These are phyloP conservation scores for Oenanthe sinensis DNA, from an alignment of 129 eudicot genomes.

Conservation along the genomic window DNA sequence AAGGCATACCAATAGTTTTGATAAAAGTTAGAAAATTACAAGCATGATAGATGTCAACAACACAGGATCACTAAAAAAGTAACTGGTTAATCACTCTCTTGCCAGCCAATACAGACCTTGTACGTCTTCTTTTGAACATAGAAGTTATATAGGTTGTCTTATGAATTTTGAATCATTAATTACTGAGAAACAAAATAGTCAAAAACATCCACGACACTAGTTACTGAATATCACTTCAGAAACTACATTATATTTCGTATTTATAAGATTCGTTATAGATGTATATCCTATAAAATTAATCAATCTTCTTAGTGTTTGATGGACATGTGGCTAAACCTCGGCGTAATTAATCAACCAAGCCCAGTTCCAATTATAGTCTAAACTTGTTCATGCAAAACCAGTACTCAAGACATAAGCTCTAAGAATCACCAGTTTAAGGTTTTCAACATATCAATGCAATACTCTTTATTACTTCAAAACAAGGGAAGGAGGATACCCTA, in stretches of 20 bases:
- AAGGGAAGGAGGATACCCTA: neutral
- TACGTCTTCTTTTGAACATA: neutral
- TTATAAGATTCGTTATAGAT: neutral
- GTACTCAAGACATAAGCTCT: neutral
- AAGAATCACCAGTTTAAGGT: neutral
- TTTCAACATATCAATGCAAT: neutral
- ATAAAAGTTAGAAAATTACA: neutral
- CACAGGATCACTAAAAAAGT: neutral
- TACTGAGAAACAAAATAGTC: neutral
- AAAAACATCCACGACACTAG: neutral
- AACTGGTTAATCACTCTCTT: neutral
- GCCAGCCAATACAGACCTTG: neutral
- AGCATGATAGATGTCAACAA: neutral
- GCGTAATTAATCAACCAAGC: neutral
- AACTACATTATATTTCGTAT: neutral
- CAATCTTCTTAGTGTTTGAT: neutral
- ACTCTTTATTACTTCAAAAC: neutral
- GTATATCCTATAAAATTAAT: neutral
- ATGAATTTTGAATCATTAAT: neutral
- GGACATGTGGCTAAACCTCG: neutral
- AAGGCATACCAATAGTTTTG: neutral
- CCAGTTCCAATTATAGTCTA: neutral
- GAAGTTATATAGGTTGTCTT: neutral
- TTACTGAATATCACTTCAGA: neutral
- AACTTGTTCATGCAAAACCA: neutral